Percentiles rank a stretch among this genome's conserved stretches.
phyloP scores from a whole-genome alignment of 2,329 filamentous ascomycete species.

The Trichophyton simii region DNA sequence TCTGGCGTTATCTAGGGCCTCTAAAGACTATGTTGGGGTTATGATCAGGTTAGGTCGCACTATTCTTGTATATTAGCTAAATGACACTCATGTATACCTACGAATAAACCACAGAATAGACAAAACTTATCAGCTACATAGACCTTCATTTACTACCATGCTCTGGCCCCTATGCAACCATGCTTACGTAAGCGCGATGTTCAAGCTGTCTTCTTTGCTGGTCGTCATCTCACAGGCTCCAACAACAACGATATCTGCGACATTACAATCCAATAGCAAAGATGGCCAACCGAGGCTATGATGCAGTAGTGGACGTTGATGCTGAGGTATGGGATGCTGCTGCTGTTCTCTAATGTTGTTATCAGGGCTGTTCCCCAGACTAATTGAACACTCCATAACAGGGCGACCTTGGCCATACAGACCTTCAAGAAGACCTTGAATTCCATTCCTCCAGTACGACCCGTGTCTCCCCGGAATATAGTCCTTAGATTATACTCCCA shows the following conservation, averaged over 20 bases:
- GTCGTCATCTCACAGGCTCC: conserved; percentile 1
- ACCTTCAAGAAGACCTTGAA: conserved; percentile 96
- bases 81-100: background rate
- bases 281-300: conserved; percentile 81
- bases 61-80: background rate
- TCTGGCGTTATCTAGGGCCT: background rate
- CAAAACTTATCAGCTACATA: background rate
- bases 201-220: background rate
- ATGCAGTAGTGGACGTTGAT: conserved; percentile 95
- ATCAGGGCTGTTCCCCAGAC: background rate
- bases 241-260: background rate
- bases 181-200: background rate
- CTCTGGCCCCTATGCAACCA: background rate
- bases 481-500: background rate
- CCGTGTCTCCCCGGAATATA: background rate
- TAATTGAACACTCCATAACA: conserved; percentile 28
- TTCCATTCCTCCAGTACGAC: conserved; percentile 75
- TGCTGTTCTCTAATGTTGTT: too few relatives aligned
- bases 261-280: background rate
- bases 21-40: background rate
- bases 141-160: background rate
- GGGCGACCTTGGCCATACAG: conserved; percentile 95
- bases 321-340: conserved; percentile 57
- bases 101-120: background rate
- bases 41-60: background rate